phyloP scores from a whole-genome alignment of 495 filamentous ascomycete species.

The Penicillium coprophilum region DNA sequence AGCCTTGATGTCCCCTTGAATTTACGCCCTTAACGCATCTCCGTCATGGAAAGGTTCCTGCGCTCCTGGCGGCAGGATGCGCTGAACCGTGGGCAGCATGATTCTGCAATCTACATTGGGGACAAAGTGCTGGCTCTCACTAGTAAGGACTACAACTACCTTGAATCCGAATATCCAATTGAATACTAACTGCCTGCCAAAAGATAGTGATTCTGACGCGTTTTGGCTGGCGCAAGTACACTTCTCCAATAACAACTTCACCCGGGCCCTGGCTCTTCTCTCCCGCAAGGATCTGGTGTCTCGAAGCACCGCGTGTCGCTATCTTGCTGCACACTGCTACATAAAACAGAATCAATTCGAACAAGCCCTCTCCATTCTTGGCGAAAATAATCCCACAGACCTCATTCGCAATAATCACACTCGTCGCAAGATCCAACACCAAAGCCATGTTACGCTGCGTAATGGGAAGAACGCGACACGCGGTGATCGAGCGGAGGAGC shows the following conservation, averaged over 20 bases:
- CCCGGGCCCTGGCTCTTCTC: constrained; percentile 80
- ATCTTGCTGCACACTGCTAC: constrained; percentile 88
- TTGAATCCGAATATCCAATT: neutral
- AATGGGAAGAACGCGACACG: constrained; percentile 47
- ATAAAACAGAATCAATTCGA: constrained; percentile 88
- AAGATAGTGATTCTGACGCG: constrained; percentile 86
- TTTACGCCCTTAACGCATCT: constrained; percentile 6
- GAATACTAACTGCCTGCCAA: constrained; percentile 22
- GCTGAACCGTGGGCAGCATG: constrained; percentile 88
- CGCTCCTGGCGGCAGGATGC: constrained; percentile 92
- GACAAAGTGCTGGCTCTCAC: constrained; percentile 96
- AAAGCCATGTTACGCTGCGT: constrained; percentile 49
- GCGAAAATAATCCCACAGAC: constrained; percentile 88
- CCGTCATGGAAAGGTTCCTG: constrained; percentile 82
- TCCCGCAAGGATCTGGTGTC: constrained; percentile 78
- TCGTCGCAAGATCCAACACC: constrained; percentile 58
- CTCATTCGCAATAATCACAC: constrained; percentile 69
- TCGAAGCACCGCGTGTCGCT: constrained; percentile 81
- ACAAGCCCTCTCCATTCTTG: constrained; percentile 83
- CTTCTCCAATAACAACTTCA: constrained; percentile 91
- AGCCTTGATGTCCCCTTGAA: neutral
- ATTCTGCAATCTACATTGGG: constrained; percentile 91
- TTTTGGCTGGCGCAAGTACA: constrained; percentile 95
- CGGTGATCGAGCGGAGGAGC: constrained; percentile 59
- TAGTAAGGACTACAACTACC: constrained; percentile 49